phyloP scores from a whole-genome alignment of 495 filamentous ascomycete genomes.

The Mycothermus thermophilus region DNA sequence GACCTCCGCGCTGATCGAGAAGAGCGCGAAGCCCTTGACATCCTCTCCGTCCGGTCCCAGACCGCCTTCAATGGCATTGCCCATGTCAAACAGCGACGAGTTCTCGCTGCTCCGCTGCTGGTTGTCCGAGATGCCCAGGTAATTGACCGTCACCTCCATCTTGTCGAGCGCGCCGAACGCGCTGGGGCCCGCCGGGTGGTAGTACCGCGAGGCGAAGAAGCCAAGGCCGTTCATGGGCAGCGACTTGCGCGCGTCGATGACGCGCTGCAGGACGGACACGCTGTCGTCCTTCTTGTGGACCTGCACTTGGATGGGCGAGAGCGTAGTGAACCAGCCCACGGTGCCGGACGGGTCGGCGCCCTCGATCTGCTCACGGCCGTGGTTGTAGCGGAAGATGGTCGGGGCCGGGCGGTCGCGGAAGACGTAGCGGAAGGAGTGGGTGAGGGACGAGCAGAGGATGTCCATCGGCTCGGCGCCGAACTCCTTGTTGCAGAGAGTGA shows the following conservation, averaged over 20 bases:
- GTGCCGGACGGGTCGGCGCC: slow-evolving; percentile 14
- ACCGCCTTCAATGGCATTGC: not conserved
- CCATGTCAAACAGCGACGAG: not conserved
- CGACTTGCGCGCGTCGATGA: too few species aligned
- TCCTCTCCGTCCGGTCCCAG: not conserved
- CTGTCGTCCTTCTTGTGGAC: too few species aligned
- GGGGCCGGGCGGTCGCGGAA: slow-evolving; percentile 21
- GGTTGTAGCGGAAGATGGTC: slow-evolving; percentile 27
- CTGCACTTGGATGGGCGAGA: slow-evolving; percentile 26
- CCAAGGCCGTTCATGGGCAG: too few species aligned
- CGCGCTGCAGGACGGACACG: too few species aligned
- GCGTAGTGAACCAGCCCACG: slow-evolving; percentile 22
- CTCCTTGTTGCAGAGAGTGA: too few species aligned
- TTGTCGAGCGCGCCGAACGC: too few species aligned
- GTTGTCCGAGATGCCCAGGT: too few species aligned
- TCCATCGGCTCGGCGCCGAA: slow-evolving; percentile 36
- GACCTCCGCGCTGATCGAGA: not conserved
- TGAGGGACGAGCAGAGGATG: slow-evolving; percentile 36
- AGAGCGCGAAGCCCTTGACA: not conserved
- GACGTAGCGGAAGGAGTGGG: slow-evolving; percentile 35
- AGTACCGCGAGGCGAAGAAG: too few species aligned
- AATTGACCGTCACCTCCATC: too few species aligned
- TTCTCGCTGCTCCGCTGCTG: not conserved
- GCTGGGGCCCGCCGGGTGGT: too few species aligned
- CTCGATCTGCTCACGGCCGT: slow-evolving; percentile 20